Evolutionary conservation across 1,139 yeast genomes (phyloP).

Genomic region (Protomyces inouyei): DNA sequence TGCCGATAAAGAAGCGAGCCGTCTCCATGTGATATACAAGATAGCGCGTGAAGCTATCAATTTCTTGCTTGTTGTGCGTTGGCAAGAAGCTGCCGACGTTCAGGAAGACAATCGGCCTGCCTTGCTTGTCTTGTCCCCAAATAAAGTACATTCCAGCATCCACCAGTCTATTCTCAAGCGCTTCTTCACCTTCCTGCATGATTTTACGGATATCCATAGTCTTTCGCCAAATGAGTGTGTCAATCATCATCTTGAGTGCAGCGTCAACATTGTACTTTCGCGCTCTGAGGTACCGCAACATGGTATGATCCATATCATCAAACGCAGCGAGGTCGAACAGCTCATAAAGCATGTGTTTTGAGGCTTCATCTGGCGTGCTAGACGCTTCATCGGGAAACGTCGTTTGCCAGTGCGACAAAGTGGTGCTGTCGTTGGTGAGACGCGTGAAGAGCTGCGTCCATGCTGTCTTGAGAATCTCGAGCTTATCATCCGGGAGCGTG

Average conservation of each 20-base stretch:
- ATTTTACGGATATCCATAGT: conserved; percentile 54
- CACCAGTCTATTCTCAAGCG: conserved; percentile 38
- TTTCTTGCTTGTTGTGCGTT: conserved; percentile 57
- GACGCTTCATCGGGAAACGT: conserved; percentile 7
- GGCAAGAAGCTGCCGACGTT: conserved; percentile 63
- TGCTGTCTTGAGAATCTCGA: conserved; percentile 3
- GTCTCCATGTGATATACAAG: conserved; percentile 64
- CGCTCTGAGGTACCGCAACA: conserved; percentile 63
- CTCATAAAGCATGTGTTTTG: conserved; percentile 15
- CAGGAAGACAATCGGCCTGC: conserved; percentile 61
- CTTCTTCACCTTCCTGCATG: conserved; percentile 55
- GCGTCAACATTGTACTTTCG: conserved; percentile 64
- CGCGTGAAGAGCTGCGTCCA: conserved; percentile 12
- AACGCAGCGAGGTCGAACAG: conserved; percentile 24
- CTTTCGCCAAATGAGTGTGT: conserved; percentile 64
- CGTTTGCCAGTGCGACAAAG: conserved; percentile 14
- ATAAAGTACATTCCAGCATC: conserved; percentile 55
- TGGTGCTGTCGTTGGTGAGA: conserved; percentile 4
- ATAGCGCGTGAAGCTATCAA: conserved; percentile 58
- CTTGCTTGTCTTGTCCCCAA: conserved; percentile 58
- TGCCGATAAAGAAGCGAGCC: conserved; percentile 55
- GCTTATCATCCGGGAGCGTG: conserved; percentile 5
- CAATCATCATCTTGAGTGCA: conserved; percentile 58
- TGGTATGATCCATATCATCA: conserved; percentile 63
- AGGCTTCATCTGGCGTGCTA: conserved; percentile 7